Evolutionary conservation across 441 rosid species (phyloP), one percentile per base, ranked within the genome.

Genomic region (Gossypium lobatum): DNA sequence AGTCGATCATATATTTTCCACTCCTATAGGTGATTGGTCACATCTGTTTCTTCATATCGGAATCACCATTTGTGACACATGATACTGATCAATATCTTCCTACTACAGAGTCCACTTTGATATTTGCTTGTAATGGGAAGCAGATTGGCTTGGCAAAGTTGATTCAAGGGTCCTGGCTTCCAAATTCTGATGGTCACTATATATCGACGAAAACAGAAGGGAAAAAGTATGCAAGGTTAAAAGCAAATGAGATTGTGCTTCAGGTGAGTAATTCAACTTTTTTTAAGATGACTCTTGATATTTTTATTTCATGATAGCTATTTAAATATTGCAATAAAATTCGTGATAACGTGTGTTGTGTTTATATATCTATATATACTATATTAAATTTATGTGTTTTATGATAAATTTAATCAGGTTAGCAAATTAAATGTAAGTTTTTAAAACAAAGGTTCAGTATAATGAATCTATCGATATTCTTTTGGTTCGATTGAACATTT

Each of bases 1-100:
- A 86, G 91, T 96, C 18, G 98, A 96, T 81, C 91, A 89, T 64
- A 87, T 96, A 72, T 96, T 96, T 87, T 85, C 96, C 66, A 94
- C 99, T 80, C 98, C 99, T 20, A 80, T 92, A 91, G 99, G 99
- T 96, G 81, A 73, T 71, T 78, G 80, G 77, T 63, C 64, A 76
- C 72, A 79, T 76, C 63, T 74, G 64, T 46, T 67, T 46, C 55
- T 67, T 62, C 55, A 50, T 83, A 21, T 66, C 64, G 77, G 63
- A 14, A 20, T 78, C 37, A 61, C 54, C 20, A 64, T 67, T 70
- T 46, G 66, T 75, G 37, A 58, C 55, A 28, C n/a, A 50, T 76
- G 62, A 70, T 57, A 73, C 80, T 87, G 81, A 96, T 80, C 42
- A 17, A 31, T 76, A 31, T 78, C 62, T 71, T 76, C 54, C 80